Evolutionary conservation across 2,329 filamentous ascomycete species (phyloP).

Genomic region (Clarireedia hainanense): DNA sequence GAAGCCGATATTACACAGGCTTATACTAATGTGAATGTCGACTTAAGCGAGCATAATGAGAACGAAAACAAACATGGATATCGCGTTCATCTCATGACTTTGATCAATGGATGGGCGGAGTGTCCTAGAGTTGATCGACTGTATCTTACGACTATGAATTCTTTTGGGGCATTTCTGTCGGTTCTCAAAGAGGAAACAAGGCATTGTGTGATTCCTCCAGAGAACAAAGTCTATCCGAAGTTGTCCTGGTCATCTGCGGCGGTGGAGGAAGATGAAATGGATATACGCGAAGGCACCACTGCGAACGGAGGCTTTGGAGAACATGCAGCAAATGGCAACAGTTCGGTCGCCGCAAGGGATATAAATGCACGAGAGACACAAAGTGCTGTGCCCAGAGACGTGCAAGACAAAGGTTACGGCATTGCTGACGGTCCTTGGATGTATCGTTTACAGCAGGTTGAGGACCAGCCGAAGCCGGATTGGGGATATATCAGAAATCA

Average conservation of each 20-base stretch:
- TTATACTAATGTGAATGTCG: not conserved
- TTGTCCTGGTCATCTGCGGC: not conserved
- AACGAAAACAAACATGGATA: not conserved
- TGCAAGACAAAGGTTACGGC: constrained; percentile 15
- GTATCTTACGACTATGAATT: constrained; percentile 9
- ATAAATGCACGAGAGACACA: not conserved
- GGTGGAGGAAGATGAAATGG: not conserved
- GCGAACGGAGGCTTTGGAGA: not conserved
- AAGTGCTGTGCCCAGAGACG: not conserved
- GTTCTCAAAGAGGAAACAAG: constrained; percentile 16
- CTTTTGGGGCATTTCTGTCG: constrained; percentile 11
- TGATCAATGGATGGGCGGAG: constrained; percentile 2
- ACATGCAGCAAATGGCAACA: not conserved
- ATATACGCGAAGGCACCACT: not conserved
- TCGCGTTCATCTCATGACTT: not conserved
- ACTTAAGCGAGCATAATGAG: not conserved
- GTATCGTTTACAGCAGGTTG: constrained; percentile 12
- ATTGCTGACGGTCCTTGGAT: constrained; percentile 23
- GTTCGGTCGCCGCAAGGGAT: not conserved
- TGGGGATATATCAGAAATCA: not conserved
- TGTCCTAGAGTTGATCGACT: constrained; percentile 1
- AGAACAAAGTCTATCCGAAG: not conserved
- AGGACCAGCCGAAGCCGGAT: not conserved
- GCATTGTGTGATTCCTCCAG: constrained; percentile 15
- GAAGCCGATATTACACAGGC: not conserved